Base-by-base conservation (phyloP, 805 yeast genomes). In the Jamesozyma jinghongensis region DNA sequence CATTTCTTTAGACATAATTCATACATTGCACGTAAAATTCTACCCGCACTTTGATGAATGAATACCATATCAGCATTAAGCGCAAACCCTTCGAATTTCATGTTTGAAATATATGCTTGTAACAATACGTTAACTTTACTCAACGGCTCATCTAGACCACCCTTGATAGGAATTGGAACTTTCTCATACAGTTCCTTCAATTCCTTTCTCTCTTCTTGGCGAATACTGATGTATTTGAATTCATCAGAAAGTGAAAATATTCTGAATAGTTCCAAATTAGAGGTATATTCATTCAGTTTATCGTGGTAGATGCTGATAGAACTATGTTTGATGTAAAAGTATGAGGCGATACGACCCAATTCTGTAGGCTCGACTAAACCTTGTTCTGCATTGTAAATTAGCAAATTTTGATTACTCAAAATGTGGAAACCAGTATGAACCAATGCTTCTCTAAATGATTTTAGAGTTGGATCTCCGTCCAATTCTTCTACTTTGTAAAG, bases 1-100 rank as follows among this genome's bases (percentile, higher is more conserved):
- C 73, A 71, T 48, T 79, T 83, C 40, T 71, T 68, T 35, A 84
- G 50, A 8, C 84, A 74, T 27, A 92, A 75, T 54, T 90, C 96
- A 57, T 74, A 78, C 47, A 94, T 73, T 0, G 97, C 97, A 42
- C 97, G 66, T 41, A 88, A 67, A 30, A 92, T 61, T 55, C 99
- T 73, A 3, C 94, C 90, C 1, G 96, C 97, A 32, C 94, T 85
- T 60, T 92, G 97, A 0, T 92, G 83, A 32, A 92, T 77, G 56
- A 85, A 92, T 3, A 85, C 71, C 95, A 88, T 86, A 65, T 92
- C 99, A 0, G 95, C 78, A 72, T 82, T 77, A 45, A 94, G 63
- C 0, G 97, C 96, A 65, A 85, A 85, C 0, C 97, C 97, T 1
- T 83, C 92, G 14, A 92, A 66, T 8, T 69, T 65, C 19, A 88